These are phyloP conservation scores for Aspergillus saccharolyticus DNA, from an alignment of 495 filamentous ascomycete species.

Conservation along the genomic window DNA sequence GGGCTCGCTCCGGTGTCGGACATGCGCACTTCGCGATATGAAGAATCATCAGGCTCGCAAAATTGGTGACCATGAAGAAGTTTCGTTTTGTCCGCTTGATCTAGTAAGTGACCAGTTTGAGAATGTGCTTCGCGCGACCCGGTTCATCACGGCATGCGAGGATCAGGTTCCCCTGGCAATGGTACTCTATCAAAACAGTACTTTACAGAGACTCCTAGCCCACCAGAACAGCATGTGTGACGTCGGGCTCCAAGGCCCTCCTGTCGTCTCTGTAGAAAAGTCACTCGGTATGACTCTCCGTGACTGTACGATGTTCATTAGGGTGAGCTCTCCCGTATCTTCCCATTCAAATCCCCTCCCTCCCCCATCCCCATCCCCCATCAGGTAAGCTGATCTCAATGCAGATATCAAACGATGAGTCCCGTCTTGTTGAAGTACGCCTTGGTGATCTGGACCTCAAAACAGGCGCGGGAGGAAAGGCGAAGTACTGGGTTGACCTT, in stretches of 20 bases:
- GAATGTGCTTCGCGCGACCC: conserved; percentile 33
- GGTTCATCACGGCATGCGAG: conserved; percentile 33
- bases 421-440: conserved; percentile 58
- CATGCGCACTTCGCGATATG: conserved; percentile 70
- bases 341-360: background rate
- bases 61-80: conserved; percentile 22
- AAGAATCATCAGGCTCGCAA: conserved; percentile 35
- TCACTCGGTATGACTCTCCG: conserved; percentile 77
- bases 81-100: conserved; percentile 54
- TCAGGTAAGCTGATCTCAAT: background rate
- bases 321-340: conserved; percentile 32
- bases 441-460: conserved; percentile 90
- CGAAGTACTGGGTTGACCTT: conserved; percentile 63
- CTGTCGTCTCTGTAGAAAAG: conserved; percentile 27
- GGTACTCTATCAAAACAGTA: conserved; percentile 34
- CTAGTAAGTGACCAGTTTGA: conserved; percentile 41
- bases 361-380: background rate
- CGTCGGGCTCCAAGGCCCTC: conserved; percentile 36
- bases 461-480: conserved; percentile 60
- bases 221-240: conserved; percentile 31
- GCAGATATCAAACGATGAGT: conserved; percentile 28
- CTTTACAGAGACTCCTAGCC: conserved; percentile 29
- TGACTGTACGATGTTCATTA: conserved; percentile 81
- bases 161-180: conserved; percentile 33
- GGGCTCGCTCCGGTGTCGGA: conserved; percentile 67